These are phyloP conservation scores for Teratosphaeria viscida DNA, from an alignment of 2,329 filamentous ascomycete species.

Conservation along the genomic window DNA sequence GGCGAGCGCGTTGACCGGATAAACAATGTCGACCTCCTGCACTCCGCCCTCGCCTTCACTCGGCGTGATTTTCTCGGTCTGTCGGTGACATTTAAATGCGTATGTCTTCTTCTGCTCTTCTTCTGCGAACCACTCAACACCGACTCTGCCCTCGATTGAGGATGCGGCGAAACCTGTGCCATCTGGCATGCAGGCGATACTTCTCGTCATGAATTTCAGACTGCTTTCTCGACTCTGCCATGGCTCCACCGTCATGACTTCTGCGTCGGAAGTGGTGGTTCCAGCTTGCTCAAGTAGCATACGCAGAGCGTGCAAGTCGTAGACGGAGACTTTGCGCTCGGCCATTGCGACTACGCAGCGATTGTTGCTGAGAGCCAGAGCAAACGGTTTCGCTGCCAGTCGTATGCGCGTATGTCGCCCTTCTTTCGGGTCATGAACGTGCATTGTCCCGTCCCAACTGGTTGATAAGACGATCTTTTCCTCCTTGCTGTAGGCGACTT, in stretches of 20 bases:
- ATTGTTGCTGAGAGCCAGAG: constrained; percentile 63
- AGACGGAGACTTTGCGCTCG: constrained; percentile 84
- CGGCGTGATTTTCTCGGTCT: constrained; percentile 54
- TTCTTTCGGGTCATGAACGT: constrained; percentile 58
- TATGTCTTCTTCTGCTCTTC: constrained; percentile 90
- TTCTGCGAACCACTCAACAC: constrained; percentile 95
- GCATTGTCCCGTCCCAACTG: constrained; percentile 87
- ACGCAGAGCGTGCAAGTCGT: constrained; percentile 65
- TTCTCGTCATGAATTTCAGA: constrained; percentile 89
- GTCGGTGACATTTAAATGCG: constrained; percentile 96
- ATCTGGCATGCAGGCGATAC: constrained; percentile 91
- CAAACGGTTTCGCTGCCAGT: constrained; percentile 81
- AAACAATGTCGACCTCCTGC: constrained; percentile 68
- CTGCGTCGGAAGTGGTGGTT: constrained; percentile 4
- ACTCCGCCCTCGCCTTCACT: constrained; percentile 43
- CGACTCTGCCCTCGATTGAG: constrained; percentile 89
- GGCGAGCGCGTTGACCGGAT: constrained; percentile 79
- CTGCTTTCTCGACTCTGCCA: constrained; percentile 93
- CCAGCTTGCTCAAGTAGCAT: constrained; percentile 42
- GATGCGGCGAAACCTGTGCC: constrained; percentile 87
- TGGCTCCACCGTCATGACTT: constrained; percentile 37
- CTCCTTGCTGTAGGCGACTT: constrained; percentile 70
- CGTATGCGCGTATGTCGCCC: constrained; percentile 35
- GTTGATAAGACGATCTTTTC: constrained; percentile 74
- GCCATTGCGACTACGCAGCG: constrained; percentile 96